Evolutionary conservation across 805 yeast species (phyloP).

Genomic region (Maudiozyma saulgeensis): DNA sequence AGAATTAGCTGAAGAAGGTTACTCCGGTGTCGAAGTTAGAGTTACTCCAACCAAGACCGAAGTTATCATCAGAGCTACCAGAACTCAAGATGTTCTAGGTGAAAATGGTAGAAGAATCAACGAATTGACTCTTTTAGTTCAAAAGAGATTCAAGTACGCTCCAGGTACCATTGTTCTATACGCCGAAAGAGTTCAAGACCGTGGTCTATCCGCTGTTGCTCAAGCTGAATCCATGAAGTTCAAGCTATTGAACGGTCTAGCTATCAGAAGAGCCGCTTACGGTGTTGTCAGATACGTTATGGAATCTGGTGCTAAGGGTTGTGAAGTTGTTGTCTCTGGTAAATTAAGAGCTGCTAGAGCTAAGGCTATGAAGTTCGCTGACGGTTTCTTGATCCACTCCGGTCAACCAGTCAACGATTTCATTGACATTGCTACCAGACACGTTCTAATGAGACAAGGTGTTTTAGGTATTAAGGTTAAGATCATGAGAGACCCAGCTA

Average conservation of each 20-base stretch:
- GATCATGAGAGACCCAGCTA: constrained; percentile 98
- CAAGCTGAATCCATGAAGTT: constrained; percentile 98
- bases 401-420: constrained; percentile 99
- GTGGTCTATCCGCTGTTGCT: constrained; percentile 99
- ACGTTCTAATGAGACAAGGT: constrained; percentile 99
- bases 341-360: constrained; percentile 99
- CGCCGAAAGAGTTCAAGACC: constrained; percentile 99
- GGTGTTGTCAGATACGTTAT: constrained; percentile 99
- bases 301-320: constrained; percentile 99
- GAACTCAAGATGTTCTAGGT: constrained; percentile 97
- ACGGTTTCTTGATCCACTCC: constrained; percentile 99
- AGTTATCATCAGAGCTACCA: constrained; percentile 97
- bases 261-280: constrained; percentile 99
- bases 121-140: constrained; percentile 93
- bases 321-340: constrained; percentile 99
- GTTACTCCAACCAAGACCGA: constrained; percentile 97
- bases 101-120: constrained; percentile 99
- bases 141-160: constrained; percentile 96
- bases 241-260: constrained; percentile 97
- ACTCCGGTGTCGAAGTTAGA: constrained; percentile 99
- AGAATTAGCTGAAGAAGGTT: constrained; percentile 99
- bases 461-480: constrained; percentile 98
- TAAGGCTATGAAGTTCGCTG: constrained; percentile 98
- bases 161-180: constrained; percentile 88
- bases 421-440: constrained; percentile 98